These are phyloP conservation scores for Phylloporus sp. DNA, from an alignment of 768 basidiomycete species.

Conservation along the genomic window DNA sequence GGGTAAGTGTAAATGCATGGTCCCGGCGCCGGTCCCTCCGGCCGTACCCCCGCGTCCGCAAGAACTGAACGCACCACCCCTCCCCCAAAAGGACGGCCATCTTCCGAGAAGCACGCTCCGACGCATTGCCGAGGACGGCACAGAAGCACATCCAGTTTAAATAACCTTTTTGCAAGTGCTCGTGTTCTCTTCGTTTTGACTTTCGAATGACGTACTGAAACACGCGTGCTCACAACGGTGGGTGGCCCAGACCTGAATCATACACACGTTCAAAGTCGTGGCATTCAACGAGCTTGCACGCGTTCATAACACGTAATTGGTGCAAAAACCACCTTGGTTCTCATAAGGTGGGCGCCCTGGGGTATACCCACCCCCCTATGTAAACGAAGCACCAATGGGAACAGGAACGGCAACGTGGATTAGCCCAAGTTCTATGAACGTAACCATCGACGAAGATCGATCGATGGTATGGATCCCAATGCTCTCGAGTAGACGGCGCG, in stretches of 20 bases:
- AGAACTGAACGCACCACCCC: too few relatives aligned
- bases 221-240: not conserved
- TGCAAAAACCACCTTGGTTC: not conserved
- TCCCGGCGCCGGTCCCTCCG: too few relatives aligned
- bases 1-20: too few relatives aligned
- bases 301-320: not conserved
- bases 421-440: not conserved
- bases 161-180: conserved; percentile 2
- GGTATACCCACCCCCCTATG: not conserved
- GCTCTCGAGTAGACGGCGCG: not conserved
- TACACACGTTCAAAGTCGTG: too few relatives aligned
- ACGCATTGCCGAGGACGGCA: not conserved
- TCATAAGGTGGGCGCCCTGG: not conserved
- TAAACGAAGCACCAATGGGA: not conserved
- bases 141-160: conserved; percentile 3
- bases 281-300: too few relatives aligned
- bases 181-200: not conserved
- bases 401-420: not conserved
- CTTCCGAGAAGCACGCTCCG: not conserved
- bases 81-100: too few relatives aligned
- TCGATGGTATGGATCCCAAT: not conserved
- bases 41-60: too few relatives aligned
- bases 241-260: not conserved
- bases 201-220: conserved; percentile 3
- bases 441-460: not conserved